Conservation (phyloP, 2,329 filamentous ascomycete species). For the Thelonectria rubi region DNA sequence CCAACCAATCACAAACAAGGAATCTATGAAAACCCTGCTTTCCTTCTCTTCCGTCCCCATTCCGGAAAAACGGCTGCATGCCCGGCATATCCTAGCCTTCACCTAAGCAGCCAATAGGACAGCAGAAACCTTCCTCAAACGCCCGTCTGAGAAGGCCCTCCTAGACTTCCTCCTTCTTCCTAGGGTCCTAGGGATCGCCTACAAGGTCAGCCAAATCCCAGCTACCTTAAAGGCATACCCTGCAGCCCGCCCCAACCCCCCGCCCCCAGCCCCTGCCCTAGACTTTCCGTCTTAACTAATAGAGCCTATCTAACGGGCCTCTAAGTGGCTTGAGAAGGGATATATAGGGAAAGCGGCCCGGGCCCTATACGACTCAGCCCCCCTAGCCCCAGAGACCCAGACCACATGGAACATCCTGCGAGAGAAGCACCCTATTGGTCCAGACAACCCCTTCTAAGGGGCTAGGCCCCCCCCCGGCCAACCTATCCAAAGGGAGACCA, state of each 20-base stretch:
- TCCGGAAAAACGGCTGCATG: constrained; percentile 7
- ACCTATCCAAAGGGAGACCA: neutral
- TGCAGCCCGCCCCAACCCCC: neutral
- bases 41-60: neutral
- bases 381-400: neutral
- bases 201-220: neutral
- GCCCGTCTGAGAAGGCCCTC: too few relatives aligned
- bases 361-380: neutral
- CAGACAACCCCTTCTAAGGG: too few relatives aligned
- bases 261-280: neutral
- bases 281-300: too few relatives aligned
- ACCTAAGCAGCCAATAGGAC: too few relatives aligned
- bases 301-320: too few relatives aligned
- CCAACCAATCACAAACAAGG: neutral
- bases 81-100: too few relatives aligned
- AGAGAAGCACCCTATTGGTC: too few relatives aligned
- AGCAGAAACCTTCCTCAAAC: too few relatives aligned
- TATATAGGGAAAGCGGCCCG: neutral
- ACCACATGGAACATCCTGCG: neutral
- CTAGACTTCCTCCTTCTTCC: too few relatives aligned
- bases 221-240: neutral
- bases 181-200: constrained; percentile 5
- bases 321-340: too few relatives aligned
- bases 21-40: neutral
- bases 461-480: too few relatives aligned